These are phyloP conservation scores for Elsinoe arachidis DNA, from an alignment of 2,329 filamentous ascomycete species.

Conservation along the genomic window DNA sequence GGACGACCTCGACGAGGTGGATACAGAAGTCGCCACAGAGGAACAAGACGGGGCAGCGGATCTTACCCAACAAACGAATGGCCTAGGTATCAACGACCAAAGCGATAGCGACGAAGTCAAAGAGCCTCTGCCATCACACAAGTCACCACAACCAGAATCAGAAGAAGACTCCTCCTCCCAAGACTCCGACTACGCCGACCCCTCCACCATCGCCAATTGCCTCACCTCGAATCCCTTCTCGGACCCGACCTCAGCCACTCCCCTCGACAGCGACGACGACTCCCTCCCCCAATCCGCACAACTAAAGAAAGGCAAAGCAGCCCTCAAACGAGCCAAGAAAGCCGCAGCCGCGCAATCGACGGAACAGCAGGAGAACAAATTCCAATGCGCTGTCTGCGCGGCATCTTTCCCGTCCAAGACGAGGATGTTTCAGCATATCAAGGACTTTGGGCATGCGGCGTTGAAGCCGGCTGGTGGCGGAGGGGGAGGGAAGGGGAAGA, in stretches of 20 bases:
- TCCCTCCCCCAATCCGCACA: background rate
- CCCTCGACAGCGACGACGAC: background rate
- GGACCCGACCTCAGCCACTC: background rate
- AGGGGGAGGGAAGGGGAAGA: conserved; percentile 23
- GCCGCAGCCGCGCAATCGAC: conserved; percentile 34
- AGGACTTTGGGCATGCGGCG: conserved; percentile 56
- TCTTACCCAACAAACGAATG: conserved; percentile 17
- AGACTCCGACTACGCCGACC: conserved; percentile 37
- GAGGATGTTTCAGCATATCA: conserved; percentile 65
- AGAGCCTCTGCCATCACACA: too few relatives aligned
- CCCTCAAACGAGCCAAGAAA: conserved; percentile 37
- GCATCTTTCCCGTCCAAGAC: conserved; percentile 68
- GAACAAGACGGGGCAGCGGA: too few relatives aligned
- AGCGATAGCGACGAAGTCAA: conserved; percentile 10
- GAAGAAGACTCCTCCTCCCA: conserved; percentile 7
- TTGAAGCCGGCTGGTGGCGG: conserved; percentile 23
- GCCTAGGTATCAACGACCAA: conserved; percentile 17
- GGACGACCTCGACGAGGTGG: conserved; percentile 26
- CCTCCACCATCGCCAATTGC: conserved; percentile 33
- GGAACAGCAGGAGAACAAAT: conserved; percentile 32
- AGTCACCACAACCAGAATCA: too few relatives aligned
- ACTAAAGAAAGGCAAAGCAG: conserved; percentile 39
- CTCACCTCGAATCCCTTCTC: conserved; percentile 18
- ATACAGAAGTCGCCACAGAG: conserved; percentile 5
- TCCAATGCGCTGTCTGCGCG: conserved; percentile 70